These are phyloP conservation scores for Cladorrhinum sp. DNA, from an alignment of 2,329 filamentous ascomycete species.

Conservation along the genomic window DNA sequence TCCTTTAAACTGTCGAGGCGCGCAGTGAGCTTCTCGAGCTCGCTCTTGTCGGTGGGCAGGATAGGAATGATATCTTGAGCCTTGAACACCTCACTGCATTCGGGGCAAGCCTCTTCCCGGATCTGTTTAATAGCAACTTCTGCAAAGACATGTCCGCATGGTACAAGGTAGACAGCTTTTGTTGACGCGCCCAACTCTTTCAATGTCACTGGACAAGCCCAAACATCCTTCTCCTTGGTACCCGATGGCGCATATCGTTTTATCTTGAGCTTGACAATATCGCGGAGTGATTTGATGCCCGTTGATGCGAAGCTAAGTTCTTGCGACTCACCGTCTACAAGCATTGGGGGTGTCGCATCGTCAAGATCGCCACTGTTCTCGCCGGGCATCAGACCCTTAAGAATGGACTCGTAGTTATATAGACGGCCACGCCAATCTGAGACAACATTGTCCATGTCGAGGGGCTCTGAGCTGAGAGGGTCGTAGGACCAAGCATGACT, in stretches of 20 bases:
- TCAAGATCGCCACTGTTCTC: conserved; percentile 52
- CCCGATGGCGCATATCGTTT: conserved; percentile 39
- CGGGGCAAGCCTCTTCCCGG: conserved; percentile 57
- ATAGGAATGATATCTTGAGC: conserved; percentile 79
- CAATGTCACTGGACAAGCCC: conserved; percentile 82
- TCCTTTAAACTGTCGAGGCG: conserved; percentile 67
- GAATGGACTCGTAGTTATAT: conserved; percentile 91
- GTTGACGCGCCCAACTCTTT: conserved; percentile 78
- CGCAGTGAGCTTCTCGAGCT: conserved; percentile 64
- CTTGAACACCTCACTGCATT: conserved; percentile 73
- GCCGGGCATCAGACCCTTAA: conserved; percentile 57
- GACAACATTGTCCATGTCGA: conserved; percentile 69
- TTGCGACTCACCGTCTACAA: conserved; percentile 26
- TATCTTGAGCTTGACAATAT: conserved; percentile 85
- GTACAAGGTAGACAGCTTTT: conserved; percentile 84
- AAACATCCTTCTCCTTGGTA: conserved; percentile 53
- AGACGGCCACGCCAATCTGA: conserved; percentile 81
- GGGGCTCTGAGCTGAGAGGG: conserved; percentile 74
- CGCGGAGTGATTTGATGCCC: conserved; percentile 75
- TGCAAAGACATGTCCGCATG: conserved; percentile 92
- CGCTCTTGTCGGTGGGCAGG: conserved; percentile 66
- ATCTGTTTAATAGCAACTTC: conserved; percentile 82
- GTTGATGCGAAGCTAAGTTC: conserved; percentile 44
- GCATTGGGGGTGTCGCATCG: conserved; percentile 17
- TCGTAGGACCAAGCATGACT: conserved; percentile 84